Evolutionary conservation across 176 grass and related monocot genomes (phyloP).

Genomic region (Eragrostis curvula): DNA sequence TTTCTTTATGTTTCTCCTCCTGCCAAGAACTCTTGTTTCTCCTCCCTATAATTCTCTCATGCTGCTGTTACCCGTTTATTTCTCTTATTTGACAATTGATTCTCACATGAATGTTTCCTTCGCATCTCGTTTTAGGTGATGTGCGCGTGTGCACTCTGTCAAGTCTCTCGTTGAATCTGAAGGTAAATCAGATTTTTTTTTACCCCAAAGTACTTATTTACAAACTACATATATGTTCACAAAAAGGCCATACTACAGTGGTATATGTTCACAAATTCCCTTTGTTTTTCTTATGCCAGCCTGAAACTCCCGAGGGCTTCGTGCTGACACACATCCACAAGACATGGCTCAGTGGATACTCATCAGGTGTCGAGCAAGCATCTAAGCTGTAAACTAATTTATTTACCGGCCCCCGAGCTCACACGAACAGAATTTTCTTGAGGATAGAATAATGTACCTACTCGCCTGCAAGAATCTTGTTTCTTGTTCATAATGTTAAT

Average conservation of each 20-base stretch:
- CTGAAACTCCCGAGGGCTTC: conserved; percentile 53
- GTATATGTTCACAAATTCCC: conserved; percentile 22
- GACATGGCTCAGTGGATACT: conserved; percentile 74
- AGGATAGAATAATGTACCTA: background rate
- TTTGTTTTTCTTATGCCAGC: conserved; percentile 50
- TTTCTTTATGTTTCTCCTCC: background rate
- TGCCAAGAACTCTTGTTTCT: conserved; percentile 9
- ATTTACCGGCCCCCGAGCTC: background rate
- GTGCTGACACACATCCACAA: conserved; percentile 69
- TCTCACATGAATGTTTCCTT: background rate
- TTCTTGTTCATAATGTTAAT: conserved; percentile 24
- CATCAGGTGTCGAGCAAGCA: conserved; percentile 37
- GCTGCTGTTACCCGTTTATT: background rate
- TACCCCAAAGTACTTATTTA: background rate
- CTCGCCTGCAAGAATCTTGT: background rate
- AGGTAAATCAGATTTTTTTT: conserved; percentile 49
- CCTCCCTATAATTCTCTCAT: background rate
- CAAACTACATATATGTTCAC: background rate
- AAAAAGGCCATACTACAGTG: background rate
- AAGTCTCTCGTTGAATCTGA: conserved; percentile 63
- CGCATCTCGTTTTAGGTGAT: conserved; percentile 50
- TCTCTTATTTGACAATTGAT: background rate
- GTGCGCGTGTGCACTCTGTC: conserved; percentile 52
- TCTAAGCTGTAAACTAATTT: conserved; percentile 42
- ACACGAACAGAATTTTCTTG: background rate